Conservation (phyloP, 768 basidiomycete species). For the Leucogyrophana mollusca region DNA sequence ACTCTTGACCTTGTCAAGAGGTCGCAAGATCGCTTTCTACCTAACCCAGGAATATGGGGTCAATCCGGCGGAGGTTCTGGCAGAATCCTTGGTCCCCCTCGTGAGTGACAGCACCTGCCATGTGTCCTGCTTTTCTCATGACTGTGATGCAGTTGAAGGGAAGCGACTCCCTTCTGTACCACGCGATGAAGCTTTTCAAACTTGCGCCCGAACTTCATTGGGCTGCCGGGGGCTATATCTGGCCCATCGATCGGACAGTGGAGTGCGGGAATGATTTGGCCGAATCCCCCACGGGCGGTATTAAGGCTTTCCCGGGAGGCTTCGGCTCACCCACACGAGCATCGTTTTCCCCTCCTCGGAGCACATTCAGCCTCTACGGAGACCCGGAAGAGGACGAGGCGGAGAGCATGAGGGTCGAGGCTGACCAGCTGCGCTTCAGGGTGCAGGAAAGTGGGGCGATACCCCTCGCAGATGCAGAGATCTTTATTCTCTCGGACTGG, state of each 20-base stretch:
- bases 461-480: constrained; percentile 59
- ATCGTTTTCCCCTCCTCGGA: constrained; percentile 37
- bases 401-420: constrained; percentile 24
- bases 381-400: constrained; percentile 38
- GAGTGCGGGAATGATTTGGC: constrained; percentile 53
- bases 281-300: constrained; percentile 20
- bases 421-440: constrained; percentile 43
- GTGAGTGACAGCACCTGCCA: constrained; percentile 40
- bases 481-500: constrained; percentile 58
- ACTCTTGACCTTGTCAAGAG: constrained; percentile 69
- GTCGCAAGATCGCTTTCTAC: constrained; percentile 72
- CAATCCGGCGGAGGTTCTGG: constrained; percentile 66
- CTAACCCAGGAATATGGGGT: constrained; percentile 66
- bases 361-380: constrained; percentile 45
- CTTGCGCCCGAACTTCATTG: constrained; percentile 74
- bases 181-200: constrained; percentile 75
- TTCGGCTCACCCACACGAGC: constrained; percentile 20
- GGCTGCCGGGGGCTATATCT: constrained; percentile 81
- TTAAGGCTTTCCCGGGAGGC: constrained; percentile 23
- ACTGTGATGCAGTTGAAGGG: constrained; percentile 59
- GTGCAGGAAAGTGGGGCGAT: constrained; percentile 72
- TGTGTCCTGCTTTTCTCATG: background rate
- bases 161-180: constrained; percentile 72
- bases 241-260: constrained; percentile 71
- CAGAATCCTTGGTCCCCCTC: constrained; percentile 67